Evolutionary conservation across 305 asterid species (phyloP), one percentile per base, ranked within the genome.

Genomic region (Fraxinus angustifolia): DNA sequence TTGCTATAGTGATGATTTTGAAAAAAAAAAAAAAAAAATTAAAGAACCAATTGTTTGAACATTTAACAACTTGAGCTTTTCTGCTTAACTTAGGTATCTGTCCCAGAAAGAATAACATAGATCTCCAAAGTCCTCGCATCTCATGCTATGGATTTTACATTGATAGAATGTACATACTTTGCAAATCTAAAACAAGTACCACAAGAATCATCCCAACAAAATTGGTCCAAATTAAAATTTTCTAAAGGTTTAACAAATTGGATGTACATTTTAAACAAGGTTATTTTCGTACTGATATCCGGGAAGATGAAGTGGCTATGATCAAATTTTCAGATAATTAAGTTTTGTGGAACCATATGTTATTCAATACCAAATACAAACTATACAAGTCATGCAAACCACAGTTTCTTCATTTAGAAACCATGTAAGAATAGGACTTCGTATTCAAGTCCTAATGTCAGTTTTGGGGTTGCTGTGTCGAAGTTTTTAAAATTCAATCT

Each of bases 41-140:
- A 28, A 8, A 76, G 28, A 85, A 21, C 40, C 84, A 68, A 72
- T 48, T 76, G 62, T 53, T 31, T 21, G 77, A 79, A 26, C 35
- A 60, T 77, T 68, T 78, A 3, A 6, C 31, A 33, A 36, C 56
- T 73, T 60, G 71, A 76, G 40, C 17, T 33, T 80, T 56, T 48
- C 74, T 65, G 68, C 30, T 50, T 56, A 21, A 30, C 10, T 45
- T 65, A 53, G 73, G 74, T 45, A 21, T 35, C 56, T 2, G 60
- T 68, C 34, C 79, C 75, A 7, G 38, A 56, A 40, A 36, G 81
- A 26, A 60, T 70, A 31, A 79, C 12, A 60, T 6, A 36, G 76
- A 33, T 58, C 40, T 74, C 28, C 16, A 30, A 76, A 70, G 73
- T 83, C 77, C 71, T 40, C 50, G 35, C 56, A 78, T 8, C 36